Conservation (phyloP, 2,329 filamentous ascomycete genomes). For the Microcyclosporella mali region DNA sequence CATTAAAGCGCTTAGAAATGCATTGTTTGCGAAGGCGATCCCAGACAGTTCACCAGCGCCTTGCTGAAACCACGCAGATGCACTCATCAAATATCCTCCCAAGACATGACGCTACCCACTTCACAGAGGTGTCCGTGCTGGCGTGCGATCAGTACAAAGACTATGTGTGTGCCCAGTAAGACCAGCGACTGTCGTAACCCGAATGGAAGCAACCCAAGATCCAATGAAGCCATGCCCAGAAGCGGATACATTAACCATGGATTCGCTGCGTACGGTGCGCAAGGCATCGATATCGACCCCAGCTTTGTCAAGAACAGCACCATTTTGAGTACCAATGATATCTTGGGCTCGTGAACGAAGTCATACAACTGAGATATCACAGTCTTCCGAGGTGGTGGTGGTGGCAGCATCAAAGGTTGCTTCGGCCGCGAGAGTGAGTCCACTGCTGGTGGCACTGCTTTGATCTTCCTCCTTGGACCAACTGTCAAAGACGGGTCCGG, state of each 20-base stretch:
- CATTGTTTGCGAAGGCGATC: too few relatives aligned
- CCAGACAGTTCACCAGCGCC: too few relatives aligned
- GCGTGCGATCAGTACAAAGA: slow-evolving; percentile 36
- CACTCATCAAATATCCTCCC: slow-evolving; percentile 12
- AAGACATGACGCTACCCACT: slow-evolving; percentile 12
- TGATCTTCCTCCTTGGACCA: slow-evolving; percentile 2
- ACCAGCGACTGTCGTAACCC: slow-evolving; percentile 35
- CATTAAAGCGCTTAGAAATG: too few relatives aligned
- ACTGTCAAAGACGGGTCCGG: slow-evolving; percentile 7
- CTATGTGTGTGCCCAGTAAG: slow-evolving; percentile 44
- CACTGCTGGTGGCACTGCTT: slow-evolving; percentile 3
- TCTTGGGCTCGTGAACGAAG: slow-evolving; percentile 30
- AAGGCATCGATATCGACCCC: slow-evolving; percentile 58
- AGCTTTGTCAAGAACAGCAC: slow-evolving; percentile 64
- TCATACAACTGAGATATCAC: slow-evolving; percentile 30
- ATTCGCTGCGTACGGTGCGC: slow-evolving; percentile 64
- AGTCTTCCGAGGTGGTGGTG: slow-evolving; percentile 27
- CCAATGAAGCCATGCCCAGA: slow-evolving; percentile 61
- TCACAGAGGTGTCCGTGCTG: slow-evolving; percentile 16
- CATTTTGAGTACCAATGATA: slow-evolving; percentile 44
- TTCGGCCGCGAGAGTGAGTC: slow-evolving; percentile 13
- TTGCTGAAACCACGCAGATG: too few relatives aligned
- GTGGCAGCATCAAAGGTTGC: slow-evolving; percentile 31
- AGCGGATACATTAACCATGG: slow-evolving; percentile 61
- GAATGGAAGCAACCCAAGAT: slow-evolving; percentile 41